These are phyloP conservation scores for Scheffersomyces spartinae DNA, from an alignment of 805 yeast species.

Conservation along the genomic window DNA sequence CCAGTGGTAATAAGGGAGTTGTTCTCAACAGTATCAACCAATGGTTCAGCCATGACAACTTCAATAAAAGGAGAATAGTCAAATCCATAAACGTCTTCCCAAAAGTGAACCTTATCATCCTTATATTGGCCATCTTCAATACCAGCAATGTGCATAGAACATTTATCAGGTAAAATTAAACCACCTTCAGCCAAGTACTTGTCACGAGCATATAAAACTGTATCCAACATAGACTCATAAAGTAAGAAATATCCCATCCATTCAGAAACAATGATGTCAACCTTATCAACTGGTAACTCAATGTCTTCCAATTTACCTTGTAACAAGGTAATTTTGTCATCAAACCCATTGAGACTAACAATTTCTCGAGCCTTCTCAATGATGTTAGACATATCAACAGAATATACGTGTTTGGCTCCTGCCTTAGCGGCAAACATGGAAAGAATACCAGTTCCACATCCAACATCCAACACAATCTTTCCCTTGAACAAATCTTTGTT, in stretches of 20 bases:
- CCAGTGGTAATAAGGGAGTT: slow-evolving; percentile 62
- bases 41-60: slow-evolving; percentile 83
- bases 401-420: slow-evolving; percentile 97
- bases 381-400: slow-evolving; percentile 94
- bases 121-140: slow-evolving; percentile 90
- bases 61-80: slow-evolving; percentile 87
- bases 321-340: slow-evolving; percentile 75
- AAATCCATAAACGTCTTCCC: slow-evolving; percentile 97
- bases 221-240: slow-evolving; percentile 96
- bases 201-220: slow-evolving; percentile 91
- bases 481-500: slow-evolving; percentile 84
- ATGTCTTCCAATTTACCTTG: slow-evolving; percentile 95
- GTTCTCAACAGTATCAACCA: slow-evolving; percentile 89
- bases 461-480: slow-evolving; percentile 92
- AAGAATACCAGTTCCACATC: slow-evolving; percentile 97
- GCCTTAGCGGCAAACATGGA: slow-evolving; percentile 98
- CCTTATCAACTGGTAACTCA: slow-evolving; percentile 70
- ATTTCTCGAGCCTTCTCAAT: slow-evolving; percentile 94
- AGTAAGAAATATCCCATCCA: slow-evolving; percentile 99
- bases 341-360: slow-evolving; percentile 70
- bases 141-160: slow-evolving; percentile 80
- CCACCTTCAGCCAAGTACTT: slow-evolving; percentile 76
- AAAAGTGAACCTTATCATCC: slow-evolving; percentile 80
- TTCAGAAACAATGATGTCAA: slow-evolving; percentile 91
- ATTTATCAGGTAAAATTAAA: slow-evolving; percentile 88